A percentile compares a stretch with the other conserved stretches of the same genome.
phyloP scores from a whole-genome alignment of 78 protist genomes.

The Chrysochromulina parva region DNA sequence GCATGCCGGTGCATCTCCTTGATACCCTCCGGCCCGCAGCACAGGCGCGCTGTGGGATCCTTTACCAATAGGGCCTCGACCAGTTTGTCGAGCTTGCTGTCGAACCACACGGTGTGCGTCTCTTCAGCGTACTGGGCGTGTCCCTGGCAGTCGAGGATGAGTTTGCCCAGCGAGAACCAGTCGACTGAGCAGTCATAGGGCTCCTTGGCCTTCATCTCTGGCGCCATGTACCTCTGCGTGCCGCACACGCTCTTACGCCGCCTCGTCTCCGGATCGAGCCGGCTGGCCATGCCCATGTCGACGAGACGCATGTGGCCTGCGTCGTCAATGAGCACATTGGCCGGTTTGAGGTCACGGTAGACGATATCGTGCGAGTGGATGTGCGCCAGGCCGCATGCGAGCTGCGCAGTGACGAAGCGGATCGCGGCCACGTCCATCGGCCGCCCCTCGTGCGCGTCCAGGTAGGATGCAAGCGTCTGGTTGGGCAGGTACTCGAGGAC shows the following conservation, averaged over 20 bases:
- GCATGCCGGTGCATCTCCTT: neutral
- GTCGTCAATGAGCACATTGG: conserved; percentile 67
- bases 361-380: conserved; percentile 74
- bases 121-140: neutral
- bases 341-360: conserved; percentile 84
- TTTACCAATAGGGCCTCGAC: neutral
- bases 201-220: neutral
- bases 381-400: conserved; percentile 66
- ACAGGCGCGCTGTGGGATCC: neutral
- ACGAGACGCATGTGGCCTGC: neutral
- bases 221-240: conserved; percentile 6
- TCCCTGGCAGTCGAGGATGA: neutral
- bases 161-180: neutral
- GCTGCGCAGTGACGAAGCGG: conserved; percentile 52
- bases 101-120: neutral
- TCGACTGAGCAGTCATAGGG: neutral
- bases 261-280: neutral
- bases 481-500: neutral
- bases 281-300: neutral
- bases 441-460: neutral
- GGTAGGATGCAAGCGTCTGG: neutral
- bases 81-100: neutral
- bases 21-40: neutral
- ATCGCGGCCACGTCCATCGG: neutral
- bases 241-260: neutral